Evolutionary conservation across 73 alveolate species (phyloP), one percentile per base, ranked within the genome.

Genomic region (Paramecium biaurelia): DNA sequence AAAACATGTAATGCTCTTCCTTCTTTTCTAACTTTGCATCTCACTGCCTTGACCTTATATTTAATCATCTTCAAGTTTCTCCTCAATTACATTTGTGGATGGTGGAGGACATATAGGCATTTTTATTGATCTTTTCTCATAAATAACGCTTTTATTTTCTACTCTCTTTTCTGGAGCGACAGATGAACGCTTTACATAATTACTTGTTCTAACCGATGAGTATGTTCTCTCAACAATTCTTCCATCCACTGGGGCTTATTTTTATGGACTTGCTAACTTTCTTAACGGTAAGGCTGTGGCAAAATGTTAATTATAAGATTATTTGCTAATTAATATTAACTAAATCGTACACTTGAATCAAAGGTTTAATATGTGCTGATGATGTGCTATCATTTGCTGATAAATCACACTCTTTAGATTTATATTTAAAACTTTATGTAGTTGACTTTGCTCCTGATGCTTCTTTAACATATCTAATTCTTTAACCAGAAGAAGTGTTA

Each of bases 391-490:
- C 57, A 41, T 41, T 74, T n/a, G 87, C 59, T 12, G 90, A 79
- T 21, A 79, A 38, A 45, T 79, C 90, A 21, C 90, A 79, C 24
- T 79, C 90, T 43, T 79, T 79, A 79, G 90, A 41, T 41, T 79
- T 79, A 34, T 79, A 79, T 24, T 79, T 79, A 24, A 79, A 79
- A 43, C 76, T 43, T 26, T 79, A 28, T 20, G 90, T 79, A 18
- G 90, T 79, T 20, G 70, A 79, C 30, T 45, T 79, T 12, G 90
- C 90, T 21, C 90, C 90, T 21, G 90, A 79, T 43, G 90, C 70
- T 47, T 79, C 90, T 0, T 45, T 79, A 34, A 79, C 90, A 34
- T 43, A 79, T 43, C 90, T 12, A 24, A 79, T 74, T 74, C 67
- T 34, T 74, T 74, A 74, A 14, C 57, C 84, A 63, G 84, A 63